Evolutionary conservation across 495 filamentous ascomycete genomes (phyloP).

Genomic region (Parathielavia appendiculata): DNA sequence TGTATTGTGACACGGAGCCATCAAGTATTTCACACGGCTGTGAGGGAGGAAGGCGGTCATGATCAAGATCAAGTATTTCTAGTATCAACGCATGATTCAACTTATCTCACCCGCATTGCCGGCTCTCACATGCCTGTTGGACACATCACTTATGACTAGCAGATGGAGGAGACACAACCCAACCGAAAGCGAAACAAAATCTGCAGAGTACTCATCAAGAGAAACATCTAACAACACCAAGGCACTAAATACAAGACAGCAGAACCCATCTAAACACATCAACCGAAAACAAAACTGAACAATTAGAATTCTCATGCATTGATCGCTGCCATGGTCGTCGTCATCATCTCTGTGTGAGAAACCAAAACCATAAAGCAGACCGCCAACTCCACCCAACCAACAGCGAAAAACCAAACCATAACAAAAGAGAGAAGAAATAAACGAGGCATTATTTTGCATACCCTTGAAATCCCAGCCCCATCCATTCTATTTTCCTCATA

Average conservation of each 20-base stretch:
- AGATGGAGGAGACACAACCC: no score
- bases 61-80: no score
- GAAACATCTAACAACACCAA: background rate
- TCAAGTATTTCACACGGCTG: no score
- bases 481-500: background rate
- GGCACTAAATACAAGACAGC: background rate
- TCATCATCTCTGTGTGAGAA: slow-evolving; percentile 7
- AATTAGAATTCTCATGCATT: background rate
- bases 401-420: background rate
- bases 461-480: background rate
- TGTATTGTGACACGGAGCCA: no score
- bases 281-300: background rate
- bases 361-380: background rate
- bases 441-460: background rate
- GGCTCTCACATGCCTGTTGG: no score
- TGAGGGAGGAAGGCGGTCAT: no score
- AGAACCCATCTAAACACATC: background rate
- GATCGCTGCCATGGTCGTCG: slow-evolving; percentile 6
- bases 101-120: no score
- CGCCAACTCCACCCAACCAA: background rate
- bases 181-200: no score
- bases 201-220: background rate
- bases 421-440: background rate
- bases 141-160: no score
- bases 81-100: no score